Evolutionary conservation across 2,329 filamentous ascomycete genomes (phyloP), one percentile per base, ranked within the genome.

Genomic region (Penicillium sp.): DNA sequence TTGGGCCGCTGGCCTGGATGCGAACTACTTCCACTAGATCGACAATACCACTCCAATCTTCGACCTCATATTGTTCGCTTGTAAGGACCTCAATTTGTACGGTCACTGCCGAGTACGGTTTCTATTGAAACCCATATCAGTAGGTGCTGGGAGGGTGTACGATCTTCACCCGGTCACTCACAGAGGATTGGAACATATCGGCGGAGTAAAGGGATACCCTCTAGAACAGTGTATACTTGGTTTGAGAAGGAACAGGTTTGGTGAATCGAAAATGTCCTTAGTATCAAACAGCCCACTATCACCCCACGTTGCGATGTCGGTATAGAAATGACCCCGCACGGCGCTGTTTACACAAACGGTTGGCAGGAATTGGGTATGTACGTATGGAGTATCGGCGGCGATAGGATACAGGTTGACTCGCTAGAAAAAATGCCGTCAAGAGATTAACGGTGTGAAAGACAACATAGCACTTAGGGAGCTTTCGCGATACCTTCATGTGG

Each of bases 11-110:
- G 27, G 84, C 83, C 76, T 99, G 94, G 58, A 99, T 86, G 64
- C 90, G 89, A 72, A 99, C 90, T 56, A 94, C 91, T 75, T 99
- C 94, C 62, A 97, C 90, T 25, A 99, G 86, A 69, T 97, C 93
- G 41, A 93, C 90, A 63, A 99, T 91, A 25, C 93, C 94, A 68
- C 90, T 89, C 38, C 95, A 81, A 73, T 97, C 93, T 73, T 97
- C 91, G 71, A 95, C 91, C 60, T 95, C 89, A 75, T 90, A 95
- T 61, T 89, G 82, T 76, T 97, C 93, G 69, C 90, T 89, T 1
- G 93, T 97, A 67, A 97, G 84, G 59, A 88, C 88, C 76, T 97
- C 94, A 68, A 99, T 86, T 63, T 91, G 90, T 54, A 96, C 93
- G 37, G 93, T 96, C 62, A 99, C 88, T 42, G 94, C 92, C 71